Conservation (phyloP, 2,329 filamentous ascomycete species). For the Neopestalotiopsis sp. region DNA sequence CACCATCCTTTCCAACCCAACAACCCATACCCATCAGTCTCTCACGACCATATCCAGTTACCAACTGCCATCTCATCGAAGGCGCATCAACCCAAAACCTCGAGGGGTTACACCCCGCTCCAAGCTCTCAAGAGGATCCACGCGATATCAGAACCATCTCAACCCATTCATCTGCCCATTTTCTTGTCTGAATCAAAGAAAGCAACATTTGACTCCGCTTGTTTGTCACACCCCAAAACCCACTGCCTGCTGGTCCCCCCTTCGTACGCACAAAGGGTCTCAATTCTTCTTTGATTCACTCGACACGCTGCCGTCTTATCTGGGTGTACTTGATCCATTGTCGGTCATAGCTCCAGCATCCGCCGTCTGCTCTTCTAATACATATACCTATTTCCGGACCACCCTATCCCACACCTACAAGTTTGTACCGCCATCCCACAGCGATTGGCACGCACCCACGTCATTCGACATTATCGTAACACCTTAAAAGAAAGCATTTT, state of each 20-base stretch:
- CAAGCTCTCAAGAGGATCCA: conserved; percentile 1
- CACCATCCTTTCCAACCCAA: neutral
- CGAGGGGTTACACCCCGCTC: conserved; percentile 14
- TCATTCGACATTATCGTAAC: neutral
- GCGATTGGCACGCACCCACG: conserved; percentile 5
- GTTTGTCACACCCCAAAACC: conserved; percentile 12
- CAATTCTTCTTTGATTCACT: conserved; percentile 5
- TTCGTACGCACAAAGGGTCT: conserved; percentile 7
- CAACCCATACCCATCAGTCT: neutral
- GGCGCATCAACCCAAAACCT: neutral
- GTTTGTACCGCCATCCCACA: conserved; percentile 10
- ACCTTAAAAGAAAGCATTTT: conserved; percentile 1
- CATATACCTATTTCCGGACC: conserved; percentile 2
- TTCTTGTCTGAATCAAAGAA: neutral
- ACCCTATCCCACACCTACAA: conserved; percentile 1
- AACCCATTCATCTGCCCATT: conserved; percentile 9
- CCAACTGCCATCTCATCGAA: neutral
- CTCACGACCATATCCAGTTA: neutral
- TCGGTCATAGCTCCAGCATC: conserved; percentile 3
- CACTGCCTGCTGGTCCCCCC: neutral
- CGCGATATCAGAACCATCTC: conserved; percentile 12
- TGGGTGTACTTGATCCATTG: neutral
- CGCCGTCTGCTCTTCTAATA: neutral
- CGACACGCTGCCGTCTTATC: neutral
- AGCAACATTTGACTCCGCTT: neutral